Conservation (phyloP, 23 red algal genomes). For the Chondrus crispus region DNA sequence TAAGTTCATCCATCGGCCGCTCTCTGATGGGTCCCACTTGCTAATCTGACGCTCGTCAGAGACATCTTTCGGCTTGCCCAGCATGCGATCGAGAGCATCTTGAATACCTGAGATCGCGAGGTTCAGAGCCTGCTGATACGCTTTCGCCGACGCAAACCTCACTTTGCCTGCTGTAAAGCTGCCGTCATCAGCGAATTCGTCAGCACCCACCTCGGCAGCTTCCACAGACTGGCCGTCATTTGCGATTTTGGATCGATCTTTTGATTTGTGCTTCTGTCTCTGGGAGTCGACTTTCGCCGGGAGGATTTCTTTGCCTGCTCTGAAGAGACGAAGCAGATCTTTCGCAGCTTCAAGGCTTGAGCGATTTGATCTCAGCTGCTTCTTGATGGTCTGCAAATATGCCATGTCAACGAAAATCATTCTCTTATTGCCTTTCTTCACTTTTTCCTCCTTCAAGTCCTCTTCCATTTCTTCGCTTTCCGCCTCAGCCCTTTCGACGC, state of each 20-base stretch:
- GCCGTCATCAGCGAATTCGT: constrained; percentile 39
- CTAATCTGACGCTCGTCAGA: not conserved
- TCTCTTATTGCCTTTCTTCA: not conserved
- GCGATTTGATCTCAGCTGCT: constrained; percentile 6
- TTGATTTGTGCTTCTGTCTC: not conserved
- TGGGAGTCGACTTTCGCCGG: not conserved
- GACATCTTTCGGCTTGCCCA: constrained; percentile 22
- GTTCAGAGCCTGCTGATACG: constrained; percentile 60
- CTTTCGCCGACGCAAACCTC: constrained; percentile 48
- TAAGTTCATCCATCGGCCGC: constrained; percentile 49
- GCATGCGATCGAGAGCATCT: constrained; percentile 44
- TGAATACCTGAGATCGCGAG: constrained; percentile 58
- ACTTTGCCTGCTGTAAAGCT: constrained; percentile 49
- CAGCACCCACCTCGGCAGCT: not conserved
- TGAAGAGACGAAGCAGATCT: constrained; percentile 24
- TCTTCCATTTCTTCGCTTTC: not conserved
- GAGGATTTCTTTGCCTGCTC: constrained; percentile 29
- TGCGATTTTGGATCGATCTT: not conserved
- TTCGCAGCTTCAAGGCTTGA: constrained; percentile 33
- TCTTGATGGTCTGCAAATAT: not conserved
- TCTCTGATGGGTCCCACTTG: constrained; percentile 45
- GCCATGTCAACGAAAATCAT: constrained; percentile 24
- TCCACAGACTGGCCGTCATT: not conserved
- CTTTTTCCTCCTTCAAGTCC: not conserved
- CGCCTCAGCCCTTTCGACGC: not conserved